Evolutionary conservation across 192 early-diverging fungal genomes (phyloP).

Genomic region (Linnemannia hyalina): DNA sequence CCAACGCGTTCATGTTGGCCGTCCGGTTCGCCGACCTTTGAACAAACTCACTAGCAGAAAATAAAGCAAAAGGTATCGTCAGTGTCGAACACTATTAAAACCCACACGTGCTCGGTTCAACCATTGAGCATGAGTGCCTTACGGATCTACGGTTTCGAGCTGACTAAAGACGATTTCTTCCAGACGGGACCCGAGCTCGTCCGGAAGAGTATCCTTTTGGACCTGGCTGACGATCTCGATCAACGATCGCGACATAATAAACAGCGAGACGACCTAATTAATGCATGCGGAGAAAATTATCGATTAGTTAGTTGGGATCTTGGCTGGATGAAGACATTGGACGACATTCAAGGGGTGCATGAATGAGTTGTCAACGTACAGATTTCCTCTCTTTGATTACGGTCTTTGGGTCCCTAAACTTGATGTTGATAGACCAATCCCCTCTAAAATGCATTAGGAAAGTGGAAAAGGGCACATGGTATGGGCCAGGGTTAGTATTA

Average conservation of each 20-base stretch:
- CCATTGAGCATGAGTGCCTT: constrained; percentile 33
- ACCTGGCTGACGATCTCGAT: constrained; percentile 87
- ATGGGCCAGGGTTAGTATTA: constrained; percentile 2
- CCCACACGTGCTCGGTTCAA: background rate
- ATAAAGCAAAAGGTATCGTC: background rate
- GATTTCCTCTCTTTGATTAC: constrained; percentile 51
- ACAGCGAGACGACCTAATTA: constrained; percentile 74
- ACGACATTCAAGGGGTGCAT: background rate
- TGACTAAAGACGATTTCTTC: constrained; percentile 97
- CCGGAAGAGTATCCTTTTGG: constrained; percentile 76
- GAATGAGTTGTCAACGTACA: constrained; percentile 13
- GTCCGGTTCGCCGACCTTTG: constrained; percentile 81
- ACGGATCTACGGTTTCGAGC: constrained; percentile 89
- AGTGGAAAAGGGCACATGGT: background rate
- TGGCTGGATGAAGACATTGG: background rate
- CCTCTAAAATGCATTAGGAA: constrained; percentile 12
- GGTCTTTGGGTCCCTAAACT: constrained; percentile 43
- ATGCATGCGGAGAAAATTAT: background rate
- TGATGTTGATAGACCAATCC: constrained; percentile 47
- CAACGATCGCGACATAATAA: constrained; percentile 90
- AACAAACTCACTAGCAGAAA: constrained; percentile 67
- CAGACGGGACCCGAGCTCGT: constrained; percentile 86
- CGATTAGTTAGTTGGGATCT: background rate
- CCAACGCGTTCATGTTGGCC: constrained; percentile 92
- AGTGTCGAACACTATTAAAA: background rate